Conservation (phyloP, 2,329 filamentous ascomycete species). For the Rhynchosporium secalis region DNA sequence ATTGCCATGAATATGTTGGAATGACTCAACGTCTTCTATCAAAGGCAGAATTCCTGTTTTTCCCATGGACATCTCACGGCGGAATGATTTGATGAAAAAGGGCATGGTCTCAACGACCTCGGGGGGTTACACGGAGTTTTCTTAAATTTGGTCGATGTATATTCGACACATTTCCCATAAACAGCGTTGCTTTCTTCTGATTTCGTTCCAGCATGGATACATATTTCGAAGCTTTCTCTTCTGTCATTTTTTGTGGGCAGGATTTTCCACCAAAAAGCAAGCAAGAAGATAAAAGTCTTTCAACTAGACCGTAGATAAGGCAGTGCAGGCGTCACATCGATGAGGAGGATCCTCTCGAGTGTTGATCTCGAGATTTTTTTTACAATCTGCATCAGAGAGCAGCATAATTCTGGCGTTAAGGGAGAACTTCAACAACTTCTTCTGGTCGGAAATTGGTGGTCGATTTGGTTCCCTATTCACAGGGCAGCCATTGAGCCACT, state of each 20-base stretch:
- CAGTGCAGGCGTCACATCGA: conserved; percentile 23
- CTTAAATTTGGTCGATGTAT: conserved; percentile 15
- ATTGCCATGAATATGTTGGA: conserved; percentile 31
- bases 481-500: neutral
- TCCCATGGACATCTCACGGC: conserved; percentile 36
- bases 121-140: conserved; percentile 34
- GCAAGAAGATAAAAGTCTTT: conserved; percentile 41
- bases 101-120: conserved; percentile 41
- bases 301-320: conserved; percentile 42
- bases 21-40: conserved; percentile 40
- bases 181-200: conserved; percentile 8
- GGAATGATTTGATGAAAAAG: conserved; percentile 39
- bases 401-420: conserved; percentile 40
- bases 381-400: conserved; percentile 29
- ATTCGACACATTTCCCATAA: conserved; percentile 24
- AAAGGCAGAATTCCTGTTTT: conserved; percentile 30
- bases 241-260: conserved; percentile 17
- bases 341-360: conserved; percentile 11
- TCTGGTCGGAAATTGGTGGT: conserved; percentile 17
- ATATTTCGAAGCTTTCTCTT: conserved; percentile 32
- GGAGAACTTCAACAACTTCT: conserved; percentile 43
- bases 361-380: conserved; percentile 22
- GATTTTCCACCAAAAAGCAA: conserved; percentile 11
- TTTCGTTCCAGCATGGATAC: conserved; percentile 8
- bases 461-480: neutral